Evolutionary conservation across 2,329 filamentous ascomycete species (phyloP).

Genomic region (Sporothrix euskadiensis): DNA sequence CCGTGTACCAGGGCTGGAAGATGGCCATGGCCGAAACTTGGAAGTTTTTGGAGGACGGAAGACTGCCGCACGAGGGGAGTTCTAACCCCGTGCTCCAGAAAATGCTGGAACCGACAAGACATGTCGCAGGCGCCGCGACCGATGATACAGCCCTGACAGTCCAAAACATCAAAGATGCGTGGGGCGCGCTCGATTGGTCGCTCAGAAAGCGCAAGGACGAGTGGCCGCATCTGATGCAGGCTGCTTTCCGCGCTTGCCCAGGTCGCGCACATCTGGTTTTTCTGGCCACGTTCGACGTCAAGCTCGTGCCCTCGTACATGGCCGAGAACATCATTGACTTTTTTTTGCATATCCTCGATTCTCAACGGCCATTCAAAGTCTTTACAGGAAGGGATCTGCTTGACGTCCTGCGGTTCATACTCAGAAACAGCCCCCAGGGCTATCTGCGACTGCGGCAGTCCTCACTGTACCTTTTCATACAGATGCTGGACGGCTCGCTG

Average conservation of each 20-base stretch:
- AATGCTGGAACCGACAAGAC: neutral
- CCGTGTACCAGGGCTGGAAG: conserved; percentile 30
- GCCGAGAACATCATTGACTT: conserved; percentile 43
- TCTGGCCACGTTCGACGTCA: conserved; percentile 42
- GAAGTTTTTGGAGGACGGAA: conserved; percentile 23
- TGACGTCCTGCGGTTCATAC: conserved; percentile 22
- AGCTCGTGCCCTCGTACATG: conserved; percentile 42
- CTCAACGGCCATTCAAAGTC: neutral
- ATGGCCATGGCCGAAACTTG: conserved; percentile 25
- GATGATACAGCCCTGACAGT: conserved; percentile 30
- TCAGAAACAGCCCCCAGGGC: conserved; percentile 27
- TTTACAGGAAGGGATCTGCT: conserved; percentile 12
- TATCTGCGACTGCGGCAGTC: conserved; percentile 43
- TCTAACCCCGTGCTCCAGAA: conserved; percentile 25
- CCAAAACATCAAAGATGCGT: conserved; percentile 40
- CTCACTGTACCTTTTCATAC: conserved; percentile 37
- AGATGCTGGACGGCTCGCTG: conserved; percentile 2
- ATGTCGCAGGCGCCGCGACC: neutral
- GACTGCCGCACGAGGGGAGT: conserved; percentile 17
- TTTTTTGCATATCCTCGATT: conserved; percentile 33
- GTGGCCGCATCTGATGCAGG: conserved; percentile 44
- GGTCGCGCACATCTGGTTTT: conserved; percentile 41
- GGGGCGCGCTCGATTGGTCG: conserved; percentile 37
- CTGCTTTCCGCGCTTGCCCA: conserved; percentile 40
- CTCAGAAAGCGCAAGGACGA: conserved; percentile 33